Conservation (phyloP, 2,329 filamentous ascomycete species). For the Xylogone sp. region DNA sequence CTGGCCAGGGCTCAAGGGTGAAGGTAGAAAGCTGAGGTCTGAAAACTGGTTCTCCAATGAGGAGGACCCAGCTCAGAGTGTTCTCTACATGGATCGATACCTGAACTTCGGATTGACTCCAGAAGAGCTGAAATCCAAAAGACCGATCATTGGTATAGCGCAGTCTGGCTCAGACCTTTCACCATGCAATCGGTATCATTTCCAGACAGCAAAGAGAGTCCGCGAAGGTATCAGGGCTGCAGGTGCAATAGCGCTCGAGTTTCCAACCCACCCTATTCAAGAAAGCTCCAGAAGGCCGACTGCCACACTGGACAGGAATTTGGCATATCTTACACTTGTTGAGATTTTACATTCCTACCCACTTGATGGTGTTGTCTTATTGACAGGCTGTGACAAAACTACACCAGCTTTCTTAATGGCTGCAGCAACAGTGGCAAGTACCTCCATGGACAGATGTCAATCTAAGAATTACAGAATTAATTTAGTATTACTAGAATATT, state of each 20-base stretch:
- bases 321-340: slow-evolving; percentile 43
- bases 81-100: slow-evolving; percentile 46
- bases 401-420: slow-evolving; percentile 49
- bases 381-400: slow-evolving; percentile 51
- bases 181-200: slow-evolving; percentile 46
- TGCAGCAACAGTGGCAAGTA: slow-evolving; percentile 45
- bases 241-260: slow-evolving; percentile 47
- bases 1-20: not conserved
- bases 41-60: slow-evolving; percentile 40
- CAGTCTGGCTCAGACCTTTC: slow-evolving; percentile 47
- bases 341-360: slow-evolving; percentile 45
- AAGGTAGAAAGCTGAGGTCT: slow-evolving; percentile 31
- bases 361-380: slow-evolving; percentile 45
- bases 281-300: slow-evolving; percentile 44
- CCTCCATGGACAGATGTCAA: slow-evolving; percentile 17
- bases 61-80: slow-evolving; percentile 38
- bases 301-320: slow-evolving; percentile 45
- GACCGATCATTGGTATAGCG: slow-evolving; percentile 48
- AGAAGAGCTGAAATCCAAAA: slow-evolving; percentile 44
- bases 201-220: slow-evolving; percentile 45
- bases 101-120: slow-evolving; percentile 46
- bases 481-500: slow-evolving; percentile 35
- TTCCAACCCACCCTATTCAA: slow-evolving; percentile 49
- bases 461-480: slow-evolving; percentile 6
- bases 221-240: slow-evolving; percentile 45